Evolutionary conservation across 202 grass and related monocot species (phyloP), one percentile per base, ranked within the genome.

Genomic region (Setaria italica): DNA sequence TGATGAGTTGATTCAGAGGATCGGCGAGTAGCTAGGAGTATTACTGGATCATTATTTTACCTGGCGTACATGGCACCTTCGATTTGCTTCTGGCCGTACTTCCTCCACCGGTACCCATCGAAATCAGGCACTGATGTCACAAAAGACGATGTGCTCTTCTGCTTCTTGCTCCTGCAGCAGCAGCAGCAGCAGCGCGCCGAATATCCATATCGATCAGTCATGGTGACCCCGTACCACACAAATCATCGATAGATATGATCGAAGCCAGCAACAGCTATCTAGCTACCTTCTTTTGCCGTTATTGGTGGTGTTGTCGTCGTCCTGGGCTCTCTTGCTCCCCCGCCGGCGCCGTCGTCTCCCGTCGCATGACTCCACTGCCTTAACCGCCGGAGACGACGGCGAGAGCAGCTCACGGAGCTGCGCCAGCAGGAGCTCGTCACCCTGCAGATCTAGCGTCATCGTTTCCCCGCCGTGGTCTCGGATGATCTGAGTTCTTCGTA

Each of bases 31-130:
- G 25, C 25, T 25, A 25, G 25, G 25, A 25, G 25, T 25, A 25
- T 25, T 25, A 25, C 25, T 25, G 25, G 25, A 25, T 25, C 25
- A 25, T 25, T 25, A 25, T 25, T 25, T 25, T 25, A 25, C 92
- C 92, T 92, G 0, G 74, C 43, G 55, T 88, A 84, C 33, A 81
- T 62, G 53, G 92, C 62, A 0, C 73, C 62, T 37, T 85, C 86
- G 11, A 92, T 94, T 25, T 84, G 86, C 80, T 97, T 97, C 80
- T 92, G 87, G n/a, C 94, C 94, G 50, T 97, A 97, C 72, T 97
- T 97, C 58, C 84, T 92, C 94, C 94, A 97, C 50, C 85, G 94
- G 60, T 83, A 92, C 2, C 91, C 89, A 79, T 94, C 89, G 82
- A 87, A 92, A 82, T 92, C 78, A 19, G 81, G 91, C 33, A 64